Evolutionary conservation across 148 eudicot genomes (phyloP).

Genomic region (Cornus controversa): DNA sequence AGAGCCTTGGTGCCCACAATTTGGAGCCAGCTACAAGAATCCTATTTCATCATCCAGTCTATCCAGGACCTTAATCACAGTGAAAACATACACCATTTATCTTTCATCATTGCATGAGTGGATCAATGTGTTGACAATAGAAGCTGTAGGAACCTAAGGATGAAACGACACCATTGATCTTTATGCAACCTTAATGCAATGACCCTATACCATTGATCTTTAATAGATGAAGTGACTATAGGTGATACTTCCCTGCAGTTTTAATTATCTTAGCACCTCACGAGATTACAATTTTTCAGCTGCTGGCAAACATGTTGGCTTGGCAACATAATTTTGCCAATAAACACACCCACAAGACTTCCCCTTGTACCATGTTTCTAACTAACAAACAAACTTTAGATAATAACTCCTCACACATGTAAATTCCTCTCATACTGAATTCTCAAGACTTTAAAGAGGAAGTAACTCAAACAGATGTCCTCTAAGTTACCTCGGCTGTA

Average conservation of each 20-base stretch:
- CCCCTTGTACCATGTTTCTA: no score
- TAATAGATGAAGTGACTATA: no score
- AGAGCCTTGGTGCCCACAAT: background rate
- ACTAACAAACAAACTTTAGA: no score
- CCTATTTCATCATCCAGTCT: background rate
- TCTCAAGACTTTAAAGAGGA: background rate
- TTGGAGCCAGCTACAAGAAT: background rate
- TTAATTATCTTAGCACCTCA: background rate
- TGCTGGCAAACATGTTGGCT: background rate
- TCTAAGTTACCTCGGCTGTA: background rate
- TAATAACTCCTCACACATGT: no score
- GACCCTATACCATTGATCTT: no score
- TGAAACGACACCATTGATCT: background rate
- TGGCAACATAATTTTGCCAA: background rate
- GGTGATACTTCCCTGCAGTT: background rate
- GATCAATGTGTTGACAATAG: background rate
- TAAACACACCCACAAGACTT: no score
- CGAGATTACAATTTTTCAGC: background rate
- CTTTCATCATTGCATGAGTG: background rate
- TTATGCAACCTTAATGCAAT: no score
- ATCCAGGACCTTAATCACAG: background rate
- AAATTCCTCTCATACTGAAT: background rate
- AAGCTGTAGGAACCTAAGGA: background rate
- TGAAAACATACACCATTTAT: background rate
- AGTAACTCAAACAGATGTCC: background rate